Evolutionary conservation across 495 filamentous ascomycete genomes (phyloP), one percentile per base, ranked within the genome.

Genomic region (Daldinia loculata): DNA sequence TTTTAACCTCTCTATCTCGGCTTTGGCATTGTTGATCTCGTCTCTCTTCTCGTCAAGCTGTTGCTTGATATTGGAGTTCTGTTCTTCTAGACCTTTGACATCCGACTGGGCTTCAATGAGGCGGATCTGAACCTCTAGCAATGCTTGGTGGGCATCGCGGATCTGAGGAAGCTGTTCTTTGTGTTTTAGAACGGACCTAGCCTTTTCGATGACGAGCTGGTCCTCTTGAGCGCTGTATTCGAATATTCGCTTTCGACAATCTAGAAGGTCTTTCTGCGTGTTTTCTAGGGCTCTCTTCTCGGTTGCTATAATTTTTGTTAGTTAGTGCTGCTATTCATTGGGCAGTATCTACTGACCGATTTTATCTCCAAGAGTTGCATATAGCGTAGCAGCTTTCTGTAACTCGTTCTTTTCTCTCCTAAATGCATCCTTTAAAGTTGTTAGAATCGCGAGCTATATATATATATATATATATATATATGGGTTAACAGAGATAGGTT

Each of bases 81-180:
- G 90, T 15, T 79, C 79, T 71, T 85, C 85, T 6, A 97, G 80
- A 12, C 80, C 82, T 57, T 89, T 86, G 5, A 91, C 76, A 69
- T 98, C 95, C 0, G 94, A 97, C 8, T 81, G 76, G 0, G 93
- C 94, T 80, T 99, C 96, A 32, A 94, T 83, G 6, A 89, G 81
- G 52, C 86, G 83, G 48, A 97, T 77, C 62, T 92, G 85, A 2
- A 85, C 84, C 72, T 92, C 89, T 14, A 93, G 76, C 11, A 93
- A 82, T 32, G 87, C 84, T 43, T 90, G 84, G 61, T 92, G 87
- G 9, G 84, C 77, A 30, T 78, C 75, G 12, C 87, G 87, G 24
- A 97, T 84, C 19, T 76, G 70, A 30, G 85, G 82, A 7, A 97
- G 86, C 29, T 85, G 79, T 63, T 87, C 81, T 80, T 90, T 75